Evolutionary conservation across 768 basidiomycete genomes (phyloP).

Genomic region (Polyporus arcularius): DNA sequence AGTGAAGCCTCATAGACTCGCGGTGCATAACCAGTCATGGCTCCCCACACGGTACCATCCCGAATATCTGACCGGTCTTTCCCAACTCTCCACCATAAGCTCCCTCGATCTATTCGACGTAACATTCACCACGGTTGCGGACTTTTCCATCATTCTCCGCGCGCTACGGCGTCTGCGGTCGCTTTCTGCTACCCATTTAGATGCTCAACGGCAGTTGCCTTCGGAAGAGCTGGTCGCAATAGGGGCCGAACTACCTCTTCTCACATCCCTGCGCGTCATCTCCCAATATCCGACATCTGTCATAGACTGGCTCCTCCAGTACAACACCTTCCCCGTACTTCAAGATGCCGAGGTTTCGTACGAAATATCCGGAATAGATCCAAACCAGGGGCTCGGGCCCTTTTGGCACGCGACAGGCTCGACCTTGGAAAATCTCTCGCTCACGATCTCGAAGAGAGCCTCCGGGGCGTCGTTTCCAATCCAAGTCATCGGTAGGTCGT

Average conservation of each 20-base stretch:
- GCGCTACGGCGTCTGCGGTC: neutral
- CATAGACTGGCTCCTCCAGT: slow-evolving; percentile 10
- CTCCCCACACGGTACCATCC: slow-evolving; percentile 13
- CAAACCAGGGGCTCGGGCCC: slow-evolving; percentile 1
- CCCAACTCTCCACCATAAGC: slow-evolving; percentile 4
- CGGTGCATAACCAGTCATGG: slow-evolving; percentile 11
- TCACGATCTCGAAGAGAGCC: slow-evolving; percentile 8
- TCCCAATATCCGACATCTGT: slow-evolving; percentile 1
- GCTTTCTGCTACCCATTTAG: slow-evolving; percentile 5
- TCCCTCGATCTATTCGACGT: slow-evolving; percentile 12
- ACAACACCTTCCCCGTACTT: slow-evolving; percentile 4
- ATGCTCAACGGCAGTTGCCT: slow-evolving; percentile 9
- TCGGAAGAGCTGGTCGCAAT: neutral
- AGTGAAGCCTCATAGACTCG: neutral
- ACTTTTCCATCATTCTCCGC: slow-evolving; percentile 12
- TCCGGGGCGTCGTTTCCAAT: neutral
- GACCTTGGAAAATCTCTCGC: slow-evolving; percentile 4
- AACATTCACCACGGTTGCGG: slow-evolving; percentile 13
- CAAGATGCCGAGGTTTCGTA: slow-evolving; percentile 1
- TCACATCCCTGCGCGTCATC: neutral
- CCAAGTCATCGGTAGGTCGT: slow-evolving; percentile 5
- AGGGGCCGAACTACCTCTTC: slow-evolving; percentile 1
- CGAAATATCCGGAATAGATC: slow-evolving; percentile 1
- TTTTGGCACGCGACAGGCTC: slow-evolving; percentile 7
- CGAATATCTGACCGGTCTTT: slow-evolving; percentile 6